A percentile compares a stretch with the other conserved stretches of the same genome.
These are phyloP conservation scores for Bothriochloa decipiens DNA, from an alignment of 176 grass and related monocot genomes.

Conservation along the genomic window DNA sequence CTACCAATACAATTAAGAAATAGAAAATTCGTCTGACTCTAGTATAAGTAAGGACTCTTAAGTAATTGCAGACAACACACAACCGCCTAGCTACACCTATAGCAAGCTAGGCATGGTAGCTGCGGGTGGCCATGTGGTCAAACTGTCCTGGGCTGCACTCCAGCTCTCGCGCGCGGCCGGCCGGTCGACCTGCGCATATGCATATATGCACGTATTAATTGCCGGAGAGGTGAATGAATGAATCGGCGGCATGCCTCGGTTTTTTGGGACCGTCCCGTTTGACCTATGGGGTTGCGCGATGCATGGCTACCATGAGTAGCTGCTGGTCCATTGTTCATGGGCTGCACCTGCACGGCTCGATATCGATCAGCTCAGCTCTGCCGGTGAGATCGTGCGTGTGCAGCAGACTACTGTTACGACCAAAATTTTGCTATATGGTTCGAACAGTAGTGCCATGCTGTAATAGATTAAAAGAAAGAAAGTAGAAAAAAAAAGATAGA, in stretches of 20 bases:
- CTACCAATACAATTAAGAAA: not conserved
- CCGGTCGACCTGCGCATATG: slow-evolving; percentile 30
- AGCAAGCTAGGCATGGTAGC: not conserved
- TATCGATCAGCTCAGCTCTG: not conserved
- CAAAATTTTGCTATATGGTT: not conserved
- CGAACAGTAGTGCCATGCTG: not conserved
- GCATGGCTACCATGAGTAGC: not conserved
- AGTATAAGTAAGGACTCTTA: too few relatives aligned
- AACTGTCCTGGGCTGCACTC: slow-evolving; percentile 17
- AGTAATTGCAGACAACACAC: not conserved
- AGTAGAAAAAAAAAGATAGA: not conserved
- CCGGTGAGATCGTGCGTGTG: not conserved
- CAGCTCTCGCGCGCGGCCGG: not conserved
- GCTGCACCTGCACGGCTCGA: not conserved
- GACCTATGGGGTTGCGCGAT: slow-evolving; percentile 1
- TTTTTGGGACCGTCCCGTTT: slow-evolving; percentile 37
- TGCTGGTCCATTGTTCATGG: not conserved
- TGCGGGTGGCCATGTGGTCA: slow-evolving; percentile 27
- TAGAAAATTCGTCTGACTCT: too few relatives aligned
- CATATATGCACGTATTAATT: slow-evolving; percentile 54
- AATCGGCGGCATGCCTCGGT: slow-evolving; percentile 18
- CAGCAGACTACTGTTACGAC: not conserved
- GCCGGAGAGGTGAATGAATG: slow-evolving; percentile 15
- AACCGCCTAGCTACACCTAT: slow-evolving; percentile 29
- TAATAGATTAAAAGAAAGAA: not conserved